Base-by-base conservation (phyloP, 2,329 filamentous ascomycete species). In the Hypoxylon sp. region DNA sequence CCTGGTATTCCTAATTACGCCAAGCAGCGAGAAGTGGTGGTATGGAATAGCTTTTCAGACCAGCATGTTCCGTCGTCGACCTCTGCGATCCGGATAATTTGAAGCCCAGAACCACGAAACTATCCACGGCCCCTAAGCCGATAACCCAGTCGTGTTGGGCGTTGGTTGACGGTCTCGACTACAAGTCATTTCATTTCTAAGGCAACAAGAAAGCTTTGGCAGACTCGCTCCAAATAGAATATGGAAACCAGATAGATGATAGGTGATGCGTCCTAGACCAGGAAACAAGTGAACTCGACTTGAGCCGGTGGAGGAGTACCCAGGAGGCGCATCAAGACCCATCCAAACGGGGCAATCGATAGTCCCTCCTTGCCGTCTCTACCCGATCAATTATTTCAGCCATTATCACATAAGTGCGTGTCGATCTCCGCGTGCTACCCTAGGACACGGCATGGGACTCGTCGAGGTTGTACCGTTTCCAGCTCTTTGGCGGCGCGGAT, bases 71-170 rank as follows among this genome's bases (percentile, higher is more conserved):
- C 33, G 13, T 27, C 24, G 27, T 27, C 13, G 6, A 11, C 4
- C 37, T 56, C 42, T 43, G 20, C 33, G 23, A 46, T 47, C 45
- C 42, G 15, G 47, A 21, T 58, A 52, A 38, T 24, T 20, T 52
- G 29, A 52, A 63, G 52, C 60, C 57, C 53, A 48, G 54, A 15
- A 17, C 56, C 42, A 55, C 42, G 56, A 53, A 57, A 51, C 53
- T 38, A 24, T 21, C 42, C 20, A 48, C 29, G 23, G 46, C n/a
- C 56, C 46, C 41, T 43, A 43, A 35, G 27, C 23, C n/a, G 33
- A 4, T 5, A 35, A 24, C 18, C 33, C 31, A 27, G n/a, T 31
- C 31, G 37, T 26, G 33, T 41, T 53, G 43, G 45, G 48, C 31
- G 56, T 29, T 56, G 13, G n/a, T 41, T 45, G 23, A 13, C 41